A percentile compares a stretch with the other conserved stretches of the same genome.
phyloP scores from a whole-genome alignment of 108 stramenopile species.

The Cyclotella atomus region DNA sequence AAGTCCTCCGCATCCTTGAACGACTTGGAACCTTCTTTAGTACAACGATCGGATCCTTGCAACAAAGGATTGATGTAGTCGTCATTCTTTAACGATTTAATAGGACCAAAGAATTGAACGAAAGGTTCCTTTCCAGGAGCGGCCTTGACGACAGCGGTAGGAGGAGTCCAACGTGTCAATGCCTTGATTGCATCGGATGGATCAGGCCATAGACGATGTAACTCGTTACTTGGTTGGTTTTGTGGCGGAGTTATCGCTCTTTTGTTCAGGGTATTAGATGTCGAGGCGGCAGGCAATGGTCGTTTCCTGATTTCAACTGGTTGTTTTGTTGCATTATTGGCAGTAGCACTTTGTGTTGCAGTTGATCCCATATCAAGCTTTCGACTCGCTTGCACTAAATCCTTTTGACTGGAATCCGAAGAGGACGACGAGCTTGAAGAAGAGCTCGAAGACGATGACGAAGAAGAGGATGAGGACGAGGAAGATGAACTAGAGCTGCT shows the following conservation, averaged over 20 bases:
- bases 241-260: neutral
- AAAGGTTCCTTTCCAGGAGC: neutral
- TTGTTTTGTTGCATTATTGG: neutral
- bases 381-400: neutral
- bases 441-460: conserved; percentile 19
- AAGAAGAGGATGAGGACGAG: conserved; percentile 21
- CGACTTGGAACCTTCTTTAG: neutral
- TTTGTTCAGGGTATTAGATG: neutral
- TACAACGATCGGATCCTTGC: conserved; percentile 2
- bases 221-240: conserved; percentile 5
- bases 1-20: conserved; percentile 41
- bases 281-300: neutral
- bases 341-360: neutral
- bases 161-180: conserved; percentile 44
- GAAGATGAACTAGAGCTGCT: conserved; percentile 1
- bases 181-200: conserved; percentile 48
- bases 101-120: conserved; percentile 33
- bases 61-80: conserved; percentile 4
- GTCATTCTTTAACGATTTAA: conserved; percentile 1
- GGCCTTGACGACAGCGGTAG: conserved; percentile 6
- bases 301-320: conserved; percentile 3
- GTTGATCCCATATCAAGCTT: neutral
- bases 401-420: neutral
- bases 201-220: conserved; percentile 46
- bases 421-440: conserved; percentile 13